phyloP scores from a whole-genome alignment of 257 asterid species.

The Fraxinus pennsylvanica region DNA sequence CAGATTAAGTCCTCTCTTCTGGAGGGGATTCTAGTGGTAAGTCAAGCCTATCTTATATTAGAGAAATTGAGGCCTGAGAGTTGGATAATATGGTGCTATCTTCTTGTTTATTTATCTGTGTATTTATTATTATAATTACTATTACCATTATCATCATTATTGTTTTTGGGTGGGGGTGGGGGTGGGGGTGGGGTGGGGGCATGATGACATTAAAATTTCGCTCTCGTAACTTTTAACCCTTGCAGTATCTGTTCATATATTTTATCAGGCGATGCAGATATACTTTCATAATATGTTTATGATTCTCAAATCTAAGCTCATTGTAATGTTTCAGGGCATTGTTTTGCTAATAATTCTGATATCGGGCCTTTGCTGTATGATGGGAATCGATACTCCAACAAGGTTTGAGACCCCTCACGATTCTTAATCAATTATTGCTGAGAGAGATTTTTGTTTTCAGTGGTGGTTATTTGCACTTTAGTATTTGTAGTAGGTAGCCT shows the following conservation, averaged over 20 bases:
- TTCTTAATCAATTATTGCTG: conserved; percentile 44
- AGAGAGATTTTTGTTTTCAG: conserved; percentile 25
- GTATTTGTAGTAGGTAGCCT: conserved; percentile 27
- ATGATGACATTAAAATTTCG: conserved; percentile 5
- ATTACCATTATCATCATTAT: neutral
- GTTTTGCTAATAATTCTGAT: conserved; percentile 83
- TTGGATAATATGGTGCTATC: neutral
- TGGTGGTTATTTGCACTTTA: conserved; percentile 26
- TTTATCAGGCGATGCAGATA: neutral
- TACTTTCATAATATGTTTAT: conserved; percentile 4
- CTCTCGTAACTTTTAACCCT: neutral
- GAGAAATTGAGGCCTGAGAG: neutral
- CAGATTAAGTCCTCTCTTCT: conserved; percentile 82
- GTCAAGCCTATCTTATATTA: conserved; percentile 23
- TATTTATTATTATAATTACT: too few relatives aligned
- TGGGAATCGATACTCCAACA: conserved; percentile 96
- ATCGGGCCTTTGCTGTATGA: conserved; percentile 99
- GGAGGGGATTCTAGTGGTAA: conserved; percentile 91
- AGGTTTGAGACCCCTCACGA: conserved; percentile 91
- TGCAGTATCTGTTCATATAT: conserved; percentile 9
- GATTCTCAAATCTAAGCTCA: conserved; percentile 7
- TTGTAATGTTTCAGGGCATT: conserved; percentile 62
- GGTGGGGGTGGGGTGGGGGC: neutral
- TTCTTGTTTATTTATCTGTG: neutral
- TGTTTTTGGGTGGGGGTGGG: neutral